Conservation (phyloP, 1,284 basidiomycete genomes). For the Cryptococcus sp. region DNA sequence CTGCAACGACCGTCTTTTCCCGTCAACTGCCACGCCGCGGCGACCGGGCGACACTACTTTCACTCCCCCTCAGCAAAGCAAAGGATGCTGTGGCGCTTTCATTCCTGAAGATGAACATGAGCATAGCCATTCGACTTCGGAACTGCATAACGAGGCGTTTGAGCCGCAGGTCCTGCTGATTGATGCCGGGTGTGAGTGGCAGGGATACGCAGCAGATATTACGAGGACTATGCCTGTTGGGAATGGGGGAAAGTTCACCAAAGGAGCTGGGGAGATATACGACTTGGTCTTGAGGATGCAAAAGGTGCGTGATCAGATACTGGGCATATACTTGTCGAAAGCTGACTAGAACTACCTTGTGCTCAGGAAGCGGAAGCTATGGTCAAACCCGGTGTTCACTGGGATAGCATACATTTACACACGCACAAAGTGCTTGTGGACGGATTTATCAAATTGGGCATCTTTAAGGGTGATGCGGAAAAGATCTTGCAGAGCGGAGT, state of each 20-base stretch:
- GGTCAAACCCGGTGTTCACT: conserved; percentile 72
- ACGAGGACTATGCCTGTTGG: conserved; percentile 61
- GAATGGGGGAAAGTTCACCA: conserved; percentile 81
- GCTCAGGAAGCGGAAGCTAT: conserved; percentile 66
- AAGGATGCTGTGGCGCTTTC: conserved; percentile 48
- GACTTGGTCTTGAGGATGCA: conserved; percentile 86
- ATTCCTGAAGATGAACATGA: conserved; percentile 24
- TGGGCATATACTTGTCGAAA: not conserved
- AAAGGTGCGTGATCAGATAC: conserved; percentile 56
- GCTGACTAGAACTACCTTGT: not conserved
- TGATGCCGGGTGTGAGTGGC: conserved; percentile 88
- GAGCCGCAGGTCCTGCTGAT: conserved; percentile 80
- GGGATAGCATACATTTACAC: conserved; percentile 78
- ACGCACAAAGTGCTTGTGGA: conserved; percentile 75
- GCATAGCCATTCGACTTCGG: conserved; percentile 22
- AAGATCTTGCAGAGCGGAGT: conserved; percentile 72
- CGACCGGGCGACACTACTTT: conserved; percentile 41
- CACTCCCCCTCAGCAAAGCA: conserved; percentile 31
- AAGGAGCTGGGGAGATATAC: conserved; percentile 76
- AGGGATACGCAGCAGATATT: conserved; percentile 56
- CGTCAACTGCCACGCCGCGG: conserved; percentile 35
- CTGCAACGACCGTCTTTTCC: conserved; percentile 53
- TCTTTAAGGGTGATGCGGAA: conserved; percentile 68
- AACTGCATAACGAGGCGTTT: conserved; percentile 36
- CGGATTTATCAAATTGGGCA: conserved; percentile 78